Evolutionary conservation across 768 basidiomycete species (phyloP).

Genomic region (Boletus insuetus): DNA sequence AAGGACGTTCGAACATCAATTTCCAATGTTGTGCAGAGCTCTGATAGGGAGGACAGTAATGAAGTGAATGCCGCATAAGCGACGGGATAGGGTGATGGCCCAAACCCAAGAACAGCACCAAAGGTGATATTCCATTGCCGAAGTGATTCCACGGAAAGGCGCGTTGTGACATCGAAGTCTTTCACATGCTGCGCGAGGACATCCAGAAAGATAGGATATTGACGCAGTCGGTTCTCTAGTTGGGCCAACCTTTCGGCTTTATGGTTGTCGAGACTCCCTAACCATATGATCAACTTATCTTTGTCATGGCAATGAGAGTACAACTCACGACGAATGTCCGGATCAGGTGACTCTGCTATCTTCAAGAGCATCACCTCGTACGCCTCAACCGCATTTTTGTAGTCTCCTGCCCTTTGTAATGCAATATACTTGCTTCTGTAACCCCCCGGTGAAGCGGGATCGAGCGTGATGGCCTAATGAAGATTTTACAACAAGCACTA

Average conservation of each 20-base stretch:
- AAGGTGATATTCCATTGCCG: conserved; percentile 60
- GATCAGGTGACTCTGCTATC: neutral
- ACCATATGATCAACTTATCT: no score
- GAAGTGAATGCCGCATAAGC: conserved; percentile 64
- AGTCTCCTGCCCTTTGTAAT: no score
- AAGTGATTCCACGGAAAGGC: conserved; percentile 43
- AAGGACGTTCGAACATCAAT: conserved; percentile 45
- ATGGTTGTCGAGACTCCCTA: no score
- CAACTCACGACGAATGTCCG: neutral
- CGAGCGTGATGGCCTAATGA: no score
- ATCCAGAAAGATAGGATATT: conserved; percentile 52
- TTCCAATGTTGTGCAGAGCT: conserved; percentile 48
- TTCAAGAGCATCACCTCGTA: neutral
- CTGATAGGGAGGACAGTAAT: conserved; percentile 38
- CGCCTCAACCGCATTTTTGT: no score
- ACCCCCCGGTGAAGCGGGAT: no score
- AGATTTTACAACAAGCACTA: neutral
- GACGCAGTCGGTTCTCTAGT: conserved; percentile 51
- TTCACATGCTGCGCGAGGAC: conserved; percentile 52
- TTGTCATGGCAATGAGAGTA: no score
- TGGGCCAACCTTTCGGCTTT: conserved; percentile 31
- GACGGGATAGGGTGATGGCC: conserved; percentile 22
- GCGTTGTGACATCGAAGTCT: conserved; percentile 53
- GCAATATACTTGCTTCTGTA: no score
- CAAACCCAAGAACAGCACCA: conserved; percentile 57